Percentiles rank a stretch among this genome's conserved stretches.
Conservation (phyloP, 108 stramenopile species). For the Poteriospumella lacustris region DNA sequence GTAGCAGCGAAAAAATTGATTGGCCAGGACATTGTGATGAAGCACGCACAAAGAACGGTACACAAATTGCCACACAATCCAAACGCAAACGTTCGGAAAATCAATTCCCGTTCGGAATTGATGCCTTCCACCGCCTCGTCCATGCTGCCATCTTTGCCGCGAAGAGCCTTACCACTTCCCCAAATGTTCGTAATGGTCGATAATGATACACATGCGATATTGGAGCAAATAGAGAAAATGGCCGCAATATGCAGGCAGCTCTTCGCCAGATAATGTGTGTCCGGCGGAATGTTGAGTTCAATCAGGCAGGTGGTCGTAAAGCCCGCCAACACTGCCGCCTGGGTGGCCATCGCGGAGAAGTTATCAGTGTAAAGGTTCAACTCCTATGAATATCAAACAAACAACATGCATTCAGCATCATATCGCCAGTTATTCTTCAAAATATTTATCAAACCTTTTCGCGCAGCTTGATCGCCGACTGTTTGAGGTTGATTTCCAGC, state of each 20-base stretch:
- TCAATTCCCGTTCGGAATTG: constrained; percentile 5
- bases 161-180: constrained; percentile 23
- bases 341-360: constrained; percentile 4
- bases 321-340: constrained; percentile 6
- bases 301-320: constrained; percentile 18
- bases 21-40: not conserved
- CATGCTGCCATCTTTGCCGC: constrained; percentile 19
- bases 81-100: constrained; percentile 7
- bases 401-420: not conserved
- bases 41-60: not conserved
- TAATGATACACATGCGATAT: constrained; percentile 18
- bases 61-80: not conserved
- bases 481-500: not conserved
- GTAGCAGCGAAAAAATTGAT: not conserved
- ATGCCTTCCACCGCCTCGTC: constrained; percentile 18
- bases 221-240: constrained; percentile 12
- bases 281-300: not conserved
- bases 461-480: not conserved
- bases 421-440: not conserved
- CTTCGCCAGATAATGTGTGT: not conserved
- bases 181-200: constrained; percentile 1
- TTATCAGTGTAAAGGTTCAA: constrained; percentile 19
- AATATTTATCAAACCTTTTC: constrained; percentile 1
- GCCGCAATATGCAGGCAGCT: not conserved
- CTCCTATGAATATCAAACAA: not conserved